phyloP scores from a whole-genome alignment of 192 early-diverging fungal species.

The Linnemannia exigua region DNA sequence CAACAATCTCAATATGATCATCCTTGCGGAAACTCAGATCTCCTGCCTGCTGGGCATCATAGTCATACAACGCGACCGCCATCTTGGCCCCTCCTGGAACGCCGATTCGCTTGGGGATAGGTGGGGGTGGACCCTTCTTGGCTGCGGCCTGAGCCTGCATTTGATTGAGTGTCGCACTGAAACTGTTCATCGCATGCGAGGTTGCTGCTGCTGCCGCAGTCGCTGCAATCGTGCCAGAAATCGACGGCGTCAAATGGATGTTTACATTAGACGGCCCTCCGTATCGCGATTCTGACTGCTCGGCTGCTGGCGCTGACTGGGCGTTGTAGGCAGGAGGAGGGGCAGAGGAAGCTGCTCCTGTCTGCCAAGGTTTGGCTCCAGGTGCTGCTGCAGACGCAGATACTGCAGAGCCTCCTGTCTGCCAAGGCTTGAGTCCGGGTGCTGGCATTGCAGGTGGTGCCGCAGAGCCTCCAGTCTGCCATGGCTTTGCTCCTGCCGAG shows the following conservation, averaged over 20 bases:
- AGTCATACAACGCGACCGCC: slow-evolving; percentile 85
- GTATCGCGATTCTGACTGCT: slow-evolving; percentile 17
- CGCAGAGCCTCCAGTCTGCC: slow-evolving; percentile 31
- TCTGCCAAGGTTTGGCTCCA: slow-evolving; percentile 19
- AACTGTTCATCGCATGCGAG: slow-evolving; percentile 26
- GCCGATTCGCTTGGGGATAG: slow-evolving; percentile 40
- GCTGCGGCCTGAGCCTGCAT: slow-evolving; percentile 24
- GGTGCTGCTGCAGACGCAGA: neutral
- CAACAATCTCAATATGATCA: slow-evolving; percentile 78
- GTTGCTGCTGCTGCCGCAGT: slow-evolving; percentile 43
- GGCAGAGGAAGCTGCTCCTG: neutral
- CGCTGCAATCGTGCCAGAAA: slow-evolving; percentile 28
- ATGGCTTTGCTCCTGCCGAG: slow-evolving; percentile 31
- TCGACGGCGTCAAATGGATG: slow-evolving; percentile 35
- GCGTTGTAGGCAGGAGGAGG: slow-evolving; percentile 47
- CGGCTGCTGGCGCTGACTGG: slow-evolving; percentile 5
- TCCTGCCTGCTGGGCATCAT: slow-evolving; percentile 77
- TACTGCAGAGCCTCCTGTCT: neutral
- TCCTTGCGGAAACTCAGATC: slow-evolving; percentile 81
- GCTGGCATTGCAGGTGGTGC: slow-evolving; percentile 1
- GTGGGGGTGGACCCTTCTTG: slow-evolving; percentile 55
- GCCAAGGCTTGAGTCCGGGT: slow-evolving; percentile 24
- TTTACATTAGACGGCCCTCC: slow-evolving; percentile 21
- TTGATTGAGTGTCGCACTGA: slow-evolving; percentile 6
- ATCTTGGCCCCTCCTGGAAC: slow-evolving; percentile 38